Conservation (phyloP, 2,329 filamentous ascomycete genomes). For the Acephala macrosclerotiorum region DNA sequence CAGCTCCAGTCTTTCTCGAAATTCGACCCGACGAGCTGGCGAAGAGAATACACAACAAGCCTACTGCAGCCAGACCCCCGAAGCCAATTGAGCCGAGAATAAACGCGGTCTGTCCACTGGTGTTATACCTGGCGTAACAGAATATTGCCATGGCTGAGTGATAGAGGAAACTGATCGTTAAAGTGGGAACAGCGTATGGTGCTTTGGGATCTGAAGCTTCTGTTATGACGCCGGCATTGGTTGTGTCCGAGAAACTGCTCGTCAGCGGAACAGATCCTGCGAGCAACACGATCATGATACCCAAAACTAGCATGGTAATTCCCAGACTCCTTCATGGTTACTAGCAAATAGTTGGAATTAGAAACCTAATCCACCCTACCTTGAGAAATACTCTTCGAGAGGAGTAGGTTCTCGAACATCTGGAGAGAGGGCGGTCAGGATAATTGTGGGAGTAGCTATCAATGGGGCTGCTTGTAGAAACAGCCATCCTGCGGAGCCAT, state of each 20-base stretch:
- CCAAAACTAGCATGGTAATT: constrained; percentile 63
- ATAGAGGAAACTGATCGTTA: constrained; percentile 64
- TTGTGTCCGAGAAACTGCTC: constrained; percentile 45
- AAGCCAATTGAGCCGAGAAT: constrained; percentile 59
- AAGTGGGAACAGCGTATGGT: constrained; percentile 65
- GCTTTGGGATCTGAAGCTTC: constrained; percentile 55
- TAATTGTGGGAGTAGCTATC: constrained; percentile 65
- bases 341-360: constrained; percentile 59
- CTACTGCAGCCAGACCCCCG: constrained; percentile 58
- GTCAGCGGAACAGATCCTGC: constrained; percentile 68
- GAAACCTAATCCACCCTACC: background rate
- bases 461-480: constrained; percentile 57
- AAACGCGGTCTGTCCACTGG: constrained; percentile 57
- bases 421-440: constrained; percentile 64
- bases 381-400: constrained; percentile 25
- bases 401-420: constrained; percentile 61
- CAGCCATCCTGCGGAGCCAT: constrained; percentile 57
- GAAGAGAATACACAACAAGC: constrained; percentile 62
- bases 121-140: constrained; percentile 64
- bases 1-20: constrained; percentile 68
- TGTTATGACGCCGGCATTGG: constrained; percentile 47
- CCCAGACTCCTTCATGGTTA: constrained; percentile 70
- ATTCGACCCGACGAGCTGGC: constrained; percentile 61
- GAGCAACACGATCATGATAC: constrained; percentile 64
- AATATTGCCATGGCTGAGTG: constrained; percentile 64